A percentile compares a stretch with the other conserved stretches of the same genome.
These are phyloP conservation scores for Aspergillus tamarii DNA, from an alignment of 2,329 filamentous ascomycete genomes.

Conservation along the genomic window DNA sequence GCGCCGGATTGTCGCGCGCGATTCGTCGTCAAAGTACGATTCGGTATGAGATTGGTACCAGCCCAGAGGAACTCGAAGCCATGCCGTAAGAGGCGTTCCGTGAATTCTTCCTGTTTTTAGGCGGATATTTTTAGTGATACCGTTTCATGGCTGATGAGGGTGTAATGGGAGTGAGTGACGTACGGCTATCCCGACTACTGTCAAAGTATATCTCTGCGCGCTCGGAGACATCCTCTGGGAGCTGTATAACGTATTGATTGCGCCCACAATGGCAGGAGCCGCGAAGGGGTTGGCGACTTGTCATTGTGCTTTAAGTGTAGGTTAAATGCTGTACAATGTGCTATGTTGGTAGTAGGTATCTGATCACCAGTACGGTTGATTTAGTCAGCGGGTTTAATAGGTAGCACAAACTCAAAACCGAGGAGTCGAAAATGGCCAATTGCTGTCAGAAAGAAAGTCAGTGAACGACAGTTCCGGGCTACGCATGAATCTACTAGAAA, in stretches of 20 bases:
- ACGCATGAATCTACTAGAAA: background rate
- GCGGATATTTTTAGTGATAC: background rate
- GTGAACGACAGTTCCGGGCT: background rate
- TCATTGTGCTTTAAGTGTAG: slow-evolving; percentile 15
- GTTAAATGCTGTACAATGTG: background rate
- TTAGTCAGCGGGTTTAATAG: background rate
- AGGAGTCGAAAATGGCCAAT: background rate
- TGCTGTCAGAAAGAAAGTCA: background rate
- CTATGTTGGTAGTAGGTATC: background rate
- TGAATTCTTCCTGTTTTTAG: slow-evolving; percentile 60
- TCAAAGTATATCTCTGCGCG: slow-evolving; percentile 75
- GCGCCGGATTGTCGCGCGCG: slow-evolving; percentile 66
- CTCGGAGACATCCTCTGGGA: slow-evolving; percentile 63
- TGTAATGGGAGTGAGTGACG: slow-evolving; percentile 41
- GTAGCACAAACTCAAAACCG: background rate
- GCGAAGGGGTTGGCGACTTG: slow-evolving; percentile 57
- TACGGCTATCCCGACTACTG: slow-evolving; percentile 71
- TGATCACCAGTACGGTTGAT: background rate
- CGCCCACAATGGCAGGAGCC: slow-evolving; percentile 85
- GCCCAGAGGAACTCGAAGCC: slow-evolving; percentile 76
- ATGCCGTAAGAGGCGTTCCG: slow-evolving; percentile 75
- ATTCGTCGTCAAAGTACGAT: slow-evolving; percentile 78
- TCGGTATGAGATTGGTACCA: slow-evolving; percentile 80
- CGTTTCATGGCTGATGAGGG: background rate
- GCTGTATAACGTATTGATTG: slow-evolving; percentile 75